Base-by-base conservation (phyloP, 306 rosid genomes). In the Chamaecrista fasciculata region DNA sequence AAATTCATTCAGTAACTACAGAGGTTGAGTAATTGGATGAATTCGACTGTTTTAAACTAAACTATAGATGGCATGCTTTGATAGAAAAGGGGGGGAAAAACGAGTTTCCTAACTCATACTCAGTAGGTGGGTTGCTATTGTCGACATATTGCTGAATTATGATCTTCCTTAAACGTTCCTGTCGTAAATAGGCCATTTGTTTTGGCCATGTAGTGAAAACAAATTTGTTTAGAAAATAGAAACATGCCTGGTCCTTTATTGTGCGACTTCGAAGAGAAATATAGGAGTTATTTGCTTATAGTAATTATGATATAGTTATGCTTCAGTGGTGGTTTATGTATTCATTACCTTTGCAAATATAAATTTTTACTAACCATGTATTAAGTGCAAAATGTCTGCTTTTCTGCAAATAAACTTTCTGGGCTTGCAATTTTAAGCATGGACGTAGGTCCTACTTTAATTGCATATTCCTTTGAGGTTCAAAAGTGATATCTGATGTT, bases 341-440 rank as follows among this genome's bases (percentile, higher is more conserved):
- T 39, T 67, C 34, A 50, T 67, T 12, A 34, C 51, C 46, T 18
- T 53, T 24, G 11, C 34, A 53, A 14, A 12, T 50, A 1, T 67
- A n/a, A 19, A 7, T 34, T 49, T 40, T 67, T 20, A n/a, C 33
- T 24, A 51, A 49, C 12, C 71, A 1, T 69, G 73, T 40, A 53
- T 53, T 21, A 11, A 18, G 9, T 15, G 58, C 57, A 16, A 9
- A 56, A 21, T 34, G 51, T 39, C 26, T 69, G 53, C 9, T 53
- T 4, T n/a, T 16, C 29, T 25, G 36, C 62, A n/a, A 56, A 37
- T 51, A 16, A 15, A 26, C 28, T 25, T 31, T 12, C 6, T 49
- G 67, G 3, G 26, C 60, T 29, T 48, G 21, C 28, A 81, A 70
- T 72, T 79, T 64, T 6, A 33, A 33, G 24, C 70, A 46, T 28